Evolutionary conservation across 2,329 filamentous ascomycete species (phyloP), one percentile per base, ranked within the genome.

Genomic region (Colletotrichum tamarilloi): DNA sequence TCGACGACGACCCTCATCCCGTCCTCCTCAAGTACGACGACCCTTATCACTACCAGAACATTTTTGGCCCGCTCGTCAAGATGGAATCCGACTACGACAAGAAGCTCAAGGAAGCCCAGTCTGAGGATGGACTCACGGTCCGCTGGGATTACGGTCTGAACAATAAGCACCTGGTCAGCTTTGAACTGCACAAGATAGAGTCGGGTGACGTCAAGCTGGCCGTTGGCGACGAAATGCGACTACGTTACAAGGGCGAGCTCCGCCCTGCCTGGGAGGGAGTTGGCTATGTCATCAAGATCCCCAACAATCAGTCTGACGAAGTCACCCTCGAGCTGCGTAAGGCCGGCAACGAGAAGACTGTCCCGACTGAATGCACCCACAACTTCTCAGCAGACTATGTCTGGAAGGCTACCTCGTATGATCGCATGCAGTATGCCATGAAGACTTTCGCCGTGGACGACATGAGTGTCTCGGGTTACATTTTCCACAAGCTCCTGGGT

Each of bases 21-120:
- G 97, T 99, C 8, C 87, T 98, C 28, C 87, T 98, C 55, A 94
- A 95, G 77, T 99, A 99, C 81, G 97, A 98, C 72, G 97, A 99
- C 82, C 95, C 97, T 0, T 99, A 95, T 82, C 96, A 99, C 80
- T 99, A 99, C 79, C 97, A 99, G 84, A 99, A 98, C 80, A 97
- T 98, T 42, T 99, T 99, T 81, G 97, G 97, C 0, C 97, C 97
- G 0, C 88, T 99, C 16, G 97, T 99, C 79, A 99, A 98, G 86
- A 99, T 99, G 84, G 97, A 99, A 83, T 97, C 97, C 56, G 97
- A 99, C 84, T 99, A 99, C 81, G 97, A 99, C 83, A 96, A 97
- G 83, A 98, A 99, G 84, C 89, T 99, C 78, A 99, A 99, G 85
- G 97, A 99, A 82, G 95, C 96, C 0, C 97, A 99, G 82, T 98